Base-by-base conservation (phyloP, 306 rosid genomes). In the Glycine soja region DNA sequence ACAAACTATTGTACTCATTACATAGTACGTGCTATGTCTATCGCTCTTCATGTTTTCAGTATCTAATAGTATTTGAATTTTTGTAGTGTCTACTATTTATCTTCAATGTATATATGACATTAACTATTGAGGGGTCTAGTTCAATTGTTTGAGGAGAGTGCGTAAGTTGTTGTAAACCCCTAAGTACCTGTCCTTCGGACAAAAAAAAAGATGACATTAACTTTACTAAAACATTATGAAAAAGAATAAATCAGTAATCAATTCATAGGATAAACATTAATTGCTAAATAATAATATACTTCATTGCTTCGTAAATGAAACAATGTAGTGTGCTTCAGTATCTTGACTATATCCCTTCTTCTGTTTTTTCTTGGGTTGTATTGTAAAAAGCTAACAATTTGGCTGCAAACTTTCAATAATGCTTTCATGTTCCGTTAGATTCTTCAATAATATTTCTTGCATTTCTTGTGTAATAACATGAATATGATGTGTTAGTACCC, bases 331-430 rank as follows among this genome's bases (percentile, higher is more conserved):
- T 53, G 7, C 53, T 62, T 43, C 14, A 32, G 18, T 66, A 65
- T 38, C 80, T 70, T 65, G 58, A 66, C 61, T 36, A 76, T 61
- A 9, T 64, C 70, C 66, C 4, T 10, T 51, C 30, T 24, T 24
- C 48, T 57, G 38, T 24, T 61, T 79, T 64, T 50, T 62, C 47
- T 69, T 59, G 32, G 56, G 34, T 68, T 38, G 19, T 5, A 16
- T 64, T 54, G 54, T 34, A 46, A 76, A 76, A 42, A 77, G 42
- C 46, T 54, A 71, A 36, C 8, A 32, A 51, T 19, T 53, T 32
- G 54, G 43, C 72, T n/a, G 72, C 79, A 79, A 47, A 71, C 75
- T 80, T 72, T 43, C 51, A 86, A 80, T 83, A 54, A 86, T n/a
- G 72, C 32, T 66, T 66, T 15, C 72, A 66, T 66, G 51, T 66